phyloP scores from a whole-genome alignment of 2,329 filamentous ascomycete species.

The Colletotrichum truncatum region DNA sequence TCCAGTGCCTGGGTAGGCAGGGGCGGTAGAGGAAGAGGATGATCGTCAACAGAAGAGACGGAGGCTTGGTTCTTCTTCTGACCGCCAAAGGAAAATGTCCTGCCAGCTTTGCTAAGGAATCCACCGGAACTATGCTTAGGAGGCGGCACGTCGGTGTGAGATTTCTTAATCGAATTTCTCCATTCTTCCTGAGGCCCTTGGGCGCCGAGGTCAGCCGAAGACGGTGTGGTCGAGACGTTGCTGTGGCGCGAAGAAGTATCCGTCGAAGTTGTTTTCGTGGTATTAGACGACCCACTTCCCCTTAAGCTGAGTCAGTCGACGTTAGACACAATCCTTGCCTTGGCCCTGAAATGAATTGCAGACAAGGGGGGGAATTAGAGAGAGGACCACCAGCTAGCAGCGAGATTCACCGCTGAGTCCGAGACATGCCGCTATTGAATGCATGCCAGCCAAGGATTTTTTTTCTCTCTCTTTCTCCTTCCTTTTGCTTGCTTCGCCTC shows the following conservation, averaged over 20 bases:
- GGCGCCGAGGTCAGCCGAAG: conserved; percentile 57
- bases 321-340: conserved; percentile 36
- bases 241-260: conserved; percentile 71
- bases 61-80: conserved; percentile 58
- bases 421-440: conserved; percentile 31
- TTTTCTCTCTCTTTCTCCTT: background rate
- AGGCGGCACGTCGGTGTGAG: conserved; percentile 47
- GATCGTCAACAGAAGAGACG: conserved; percentile 47
- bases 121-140: conserved; percentile 57
- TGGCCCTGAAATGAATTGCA: conserved; percentile 33
- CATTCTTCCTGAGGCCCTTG: conserved; percentile 50
- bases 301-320: conserved; percentile 53
- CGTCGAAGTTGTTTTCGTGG: conserved; percentile 66
- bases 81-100: conserved; percentile 68
- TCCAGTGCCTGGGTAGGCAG: conserved; percentile 44
- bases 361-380: conserved; percentile 22
- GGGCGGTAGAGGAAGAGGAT: conserved; percentile 46
- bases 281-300: conserved; percentile 69
- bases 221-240: conserved; percentile 69
- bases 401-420: conserved; percentile 22
- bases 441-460: conserved; percentile 15
- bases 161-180: conserved; percentile 48
- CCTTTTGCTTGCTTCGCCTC: background rate
- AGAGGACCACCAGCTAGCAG: conserved; percentile 20
- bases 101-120: conserved; percentile 64